Base-by-base conservation (phyloP, 768 basidiomycete species). In the Xerocomellus amylosporus region DNA sequence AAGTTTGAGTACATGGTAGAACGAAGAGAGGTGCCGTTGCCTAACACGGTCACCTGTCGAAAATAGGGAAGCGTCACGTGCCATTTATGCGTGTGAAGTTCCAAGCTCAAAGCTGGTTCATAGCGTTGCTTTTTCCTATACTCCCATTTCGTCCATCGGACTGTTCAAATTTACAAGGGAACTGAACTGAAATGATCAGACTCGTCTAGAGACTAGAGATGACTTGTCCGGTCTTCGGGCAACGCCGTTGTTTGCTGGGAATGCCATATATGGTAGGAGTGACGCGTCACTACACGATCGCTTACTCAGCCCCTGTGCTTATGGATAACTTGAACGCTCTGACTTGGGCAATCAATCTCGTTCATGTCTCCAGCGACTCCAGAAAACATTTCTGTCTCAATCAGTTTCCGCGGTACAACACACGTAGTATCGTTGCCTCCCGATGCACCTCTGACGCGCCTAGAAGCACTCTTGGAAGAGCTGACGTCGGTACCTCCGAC, bases 401-500 rank as follows among this genome's bases (percentile, higher is more conserved):
- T 87, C 52, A 61, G 72, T 24, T 77, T 80, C 63, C 80, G 84
- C 4, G 83, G 86, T 3, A 67, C 62, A 39, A 60, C 71, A 1
- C 73, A 87, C 62, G 46, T 65, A 2, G 58, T 89, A n/a, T 75
- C 78, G 0, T 61, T 87, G 0, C 71, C 73, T n/a, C 68, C 77
- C 0, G 74, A 83, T 39, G 74, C 73, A 45, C 78, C 86, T 3
- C 62, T 91, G n/a, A 67, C 73, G 2, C 64, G 62, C 10, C 73
- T 92, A 2, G 78, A 84, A 49, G 60, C 72, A 1, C 75, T 65
- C 30, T 64, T 90, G 5, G 81, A 86, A 64, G 78, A 83, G 58
- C 75, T 88, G 28, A 90, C 87, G 2, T 75, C 77, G 24, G 84
- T 90, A 12, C 86, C 87, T 0, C 77, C 82, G 4, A 65, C 76